Evolutionary conservation across 2,329 filamentous ascomycete species (phyloP).

Genomic region (Pezicula radicicola): DNA sequence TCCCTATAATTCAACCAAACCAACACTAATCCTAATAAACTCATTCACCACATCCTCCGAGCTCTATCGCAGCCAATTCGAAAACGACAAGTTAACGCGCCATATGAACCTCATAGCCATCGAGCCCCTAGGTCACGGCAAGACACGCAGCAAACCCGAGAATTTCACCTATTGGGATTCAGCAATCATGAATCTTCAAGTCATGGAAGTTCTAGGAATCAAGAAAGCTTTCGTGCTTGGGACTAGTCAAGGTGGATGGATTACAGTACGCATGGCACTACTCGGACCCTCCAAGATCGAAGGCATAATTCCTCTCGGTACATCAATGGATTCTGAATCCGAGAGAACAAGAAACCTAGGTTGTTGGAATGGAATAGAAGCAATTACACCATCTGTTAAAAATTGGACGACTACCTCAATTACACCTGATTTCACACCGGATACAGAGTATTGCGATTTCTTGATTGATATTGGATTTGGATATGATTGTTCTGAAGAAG

Average conservation of each 20-base stretch:
- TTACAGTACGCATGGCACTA: conserved; percentile 47
- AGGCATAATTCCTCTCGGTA: conserved; percentile 46
- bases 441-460: conserved; percentile 43
- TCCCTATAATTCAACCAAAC: conserved; percentile 46
- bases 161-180: conserved; percentile 56
- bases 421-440: conserved; percentile 45
- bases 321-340: conserved; percentile 52
- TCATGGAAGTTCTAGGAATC: conserved; percentile 47
- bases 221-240: conserved; percentile 47
- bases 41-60: conserved; percentile 47
- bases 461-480: conserved; percentile 45
- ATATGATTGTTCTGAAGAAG: conserved; percentile 32
- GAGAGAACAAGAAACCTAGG: conserved; percentile 40
- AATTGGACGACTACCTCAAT: conserved; percentile 34
- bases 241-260: conserved; percentile 51
- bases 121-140: conserved; percentile 50
- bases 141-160: conserved; percentile 35
- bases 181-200: conserved; percentile 51
- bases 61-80: conserved; percentile 43
- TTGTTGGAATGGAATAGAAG: conserved; percentile 45
- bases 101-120: conserved; percentile 48
- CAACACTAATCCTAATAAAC: conserved; percentile 49
- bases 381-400: conserved; percentile 36
- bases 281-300: conserved; percentile 46
- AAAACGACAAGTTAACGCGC: conserved; percentile 34